Evolutionary conservation across 768 basidiomycete species (phyloP), one percentile per base, ranked within the genome.

Genomic region (Auricularia heimuer): DNA sequence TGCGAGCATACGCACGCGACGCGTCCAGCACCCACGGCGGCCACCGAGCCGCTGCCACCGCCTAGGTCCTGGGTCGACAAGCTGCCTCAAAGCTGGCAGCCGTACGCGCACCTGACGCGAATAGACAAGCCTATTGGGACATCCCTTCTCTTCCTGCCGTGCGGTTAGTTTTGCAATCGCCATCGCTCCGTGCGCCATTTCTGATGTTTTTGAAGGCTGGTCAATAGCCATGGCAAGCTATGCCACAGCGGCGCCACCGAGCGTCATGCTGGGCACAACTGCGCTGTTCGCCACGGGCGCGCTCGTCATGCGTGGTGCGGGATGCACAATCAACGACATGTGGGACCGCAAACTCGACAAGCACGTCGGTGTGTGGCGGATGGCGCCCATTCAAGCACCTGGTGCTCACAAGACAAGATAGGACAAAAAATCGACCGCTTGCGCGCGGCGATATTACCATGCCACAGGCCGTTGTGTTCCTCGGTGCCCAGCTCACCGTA

Each of bases 291-390:
- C 92, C 2, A 73, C 88, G 10, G 97, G 97, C 1, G 94, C 97
- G 0, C 69, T 97, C 54, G 82, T 98, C 62, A 99, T 99, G 97
- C 87, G 97, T 21, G 93, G 96, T 4, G 97, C 97, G 24, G 97
- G 97, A 3, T 99, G 97, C 75, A 98, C 93, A 2, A 96, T 99
- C 70, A 99, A 99, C 74, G 97, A 99, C 73, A 87, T 99, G 86
- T 98, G 97, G 96, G 97, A 99, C 76, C 82, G 81, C 68, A 86
- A 92, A 67, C 83, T 97, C 56, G 97, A 99, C 80, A 87, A 85
- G 72, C 86, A 88, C 45, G 97, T 98, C 61, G 94, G 95, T 94
- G 71, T 65, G 84, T 18, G 29, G 29, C 29, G 29, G 29, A 29
- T 3, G 29, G 29, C 29, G 29, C 29, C 29, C 29, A 29, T 29